These are phyloP conservation scores for Dichomitus squalens DNA, from an alignment of 1,284 basidiomycete genomes.

Conservation along the genomic window DNA sequence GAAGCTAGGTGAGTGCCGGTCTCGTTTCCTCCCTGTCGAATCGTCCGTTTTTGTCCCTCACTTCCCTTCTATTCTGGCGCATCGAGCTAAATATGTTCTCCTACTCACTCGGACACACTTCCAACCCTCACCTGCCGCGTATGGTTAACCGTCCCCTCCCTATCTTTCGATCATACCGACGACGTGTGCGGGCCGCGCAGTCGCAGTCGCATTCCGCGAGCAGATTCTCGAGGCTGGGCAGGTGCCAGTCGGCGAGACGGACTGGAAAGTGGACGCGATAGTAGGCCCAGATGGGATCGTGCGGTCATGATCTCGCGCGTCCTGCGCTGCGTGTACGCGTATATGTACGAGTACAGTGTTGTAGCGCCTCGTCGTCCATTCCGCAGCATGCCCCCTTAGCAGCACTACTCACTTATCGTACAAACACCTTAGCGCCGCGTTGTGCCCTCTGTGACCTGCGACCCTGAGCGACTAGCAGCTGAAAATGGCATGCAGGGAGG, in stretches of 20 bases:
- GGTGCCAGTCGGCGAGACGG: conserved; percentile 60
- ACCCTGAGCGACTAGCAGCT: not conserved
- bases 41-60: not conserved
- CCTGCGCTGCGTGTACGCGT: not conserved
- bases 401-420: too few relatives aligned
- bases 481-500: not conserved
- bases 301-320: not conserved
- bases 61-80: not conserved
- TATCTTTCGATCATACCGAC: too few relatives aligned
- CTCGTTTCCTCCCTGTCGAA: not conserved
- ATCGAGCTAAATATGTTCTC: not conserved
- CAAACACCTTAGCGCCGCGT: too few relatives aligned
- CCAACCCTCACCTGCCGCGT: not conserved
- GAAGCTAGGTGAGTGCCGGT: conserved; percentile 14
- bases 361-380: too few relatives aligned
- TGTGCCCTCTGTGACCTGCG: not conserved
- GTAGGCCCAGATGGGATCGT: conserved; percentile 54
- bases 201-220: conserved; percentile 65
- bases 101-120: not conserved
- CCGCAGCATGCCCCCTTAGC: too few relatives aligned
- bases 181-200: conserved; percentile 35
- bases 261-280: conserved; percentile 71
- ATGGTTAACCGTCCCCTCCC: not conserved
- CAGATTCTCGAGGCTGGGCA: conserved; percentile 57
- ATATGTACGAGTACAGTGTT: too few relatives aligned